Evolutionary conservation across 164 flowering plant genomes (phyloP).

Genomic region (Vitis labrusca): DNA sequence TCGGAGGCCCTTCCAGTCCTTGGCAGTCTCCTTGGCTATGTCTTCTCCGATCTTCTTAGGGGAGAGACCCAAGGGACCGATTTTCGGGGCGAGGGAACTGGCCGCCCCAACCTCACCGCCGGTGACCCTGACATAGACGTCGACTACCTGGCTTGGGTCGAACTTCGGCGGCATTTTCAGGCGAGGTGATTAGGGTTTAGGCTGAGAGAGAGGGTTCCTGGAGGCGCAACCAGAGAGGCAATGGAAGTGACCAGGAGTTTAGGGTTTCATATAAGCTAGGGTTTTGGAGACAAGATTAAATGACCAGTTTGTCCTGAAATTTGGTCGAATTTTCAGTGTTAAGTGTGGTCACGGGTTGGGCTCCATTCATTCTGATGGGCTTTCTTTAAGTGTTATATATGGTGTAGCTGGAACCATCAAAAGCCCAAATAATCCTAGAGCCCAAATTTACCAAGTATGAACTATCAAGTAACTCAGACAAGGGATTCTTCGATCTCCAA

Average conservation of each 20-base stretch:
- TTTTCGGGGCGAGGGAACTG: constrained; percentile 60
- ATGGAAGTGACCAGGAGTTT: neutral
- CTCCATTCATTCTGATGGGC: no score
- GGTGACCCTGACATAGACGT: constrained; percentile 62
- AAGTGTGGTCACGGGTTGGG: no score
- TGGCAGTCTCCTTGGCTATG: constrained; percentile 66
- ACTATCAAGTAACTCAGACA: no score
- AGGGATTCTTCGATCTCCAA: no score
- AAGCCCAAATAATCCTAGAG: neutral
- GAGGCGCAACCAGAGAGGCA: neutral
- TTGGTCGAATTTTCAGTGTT: no score
- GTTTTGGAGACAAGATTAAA: constrained; percentile 6
- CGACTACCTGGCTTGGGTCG: constrained; percentile 57
- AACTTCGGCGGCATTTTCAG: constrained; percentile 57
- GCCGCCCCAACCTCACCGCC: constrained; percentile 71
- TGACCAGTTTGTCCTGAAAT: neutral
- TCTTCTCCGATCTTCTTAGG: constrained; percentile 67
- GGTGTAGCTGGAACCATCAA: no score
- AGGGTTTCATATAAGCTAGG: constrained; percentile 10
- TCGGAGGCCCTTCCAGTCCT: constrained; percentile 66
- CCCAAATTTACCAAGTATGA: no score
- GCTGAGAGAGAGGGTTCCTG: neutral
- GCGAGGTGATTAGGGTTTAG: neutral
- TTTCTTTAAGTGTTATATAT: no score
- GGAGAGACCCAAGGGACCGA: constrained; percentile 65